Percentiles rank a stretch among this genome's conserved stretches.
Evolutionary conservation across 306 rosid genomes (phyloP).

Genomic region (Vigna trinervia): DNA sequence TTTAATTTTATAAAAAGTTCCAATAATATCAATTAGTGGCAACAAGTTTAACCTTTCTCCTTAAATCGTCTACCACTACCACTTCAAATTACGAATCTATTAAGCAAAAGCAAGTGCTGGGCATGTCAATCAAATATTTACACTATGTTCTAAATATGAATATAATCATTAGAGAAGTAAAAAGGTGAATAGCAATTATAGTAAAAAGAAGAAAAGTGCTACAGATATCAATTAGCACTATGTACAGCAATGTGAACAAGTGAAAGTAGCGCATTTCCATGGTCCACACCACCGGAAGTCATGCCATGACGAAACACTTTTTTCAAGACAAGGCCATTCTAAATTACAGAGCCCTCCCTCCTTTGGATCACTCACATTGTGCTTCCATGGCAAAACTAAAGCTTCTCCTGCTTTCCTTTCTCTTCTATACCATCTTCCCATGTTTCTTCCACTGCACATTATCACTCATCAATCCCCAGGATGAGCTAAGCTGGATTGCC

Average conservation of each 20-base stretch:
- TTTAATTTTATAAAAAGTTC: neutral
- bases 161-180: neutral
- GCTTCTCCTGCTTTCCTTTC: slow-evolving; percentile 41
- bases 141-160: neutral
- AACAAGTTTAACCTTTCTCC: neutral
- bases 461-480: slow-evolving; percentile 54
- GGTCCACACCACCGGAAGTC: slow-evolving; percentile 77
- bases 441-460: slow-evolving; percentile 54
- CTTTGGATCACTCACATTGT: slow-evolving; percentile 45
- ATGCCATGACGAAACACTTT: slow-evolving; percentile 64
- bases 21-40: neutral
- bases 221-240: slow-evolving; percentile 39
- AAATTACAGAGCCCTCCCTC: slow-evolving; percentile 48
- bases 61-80: neutral
- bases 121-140: neutral
- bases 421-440: slow-evolving; percentile 45
- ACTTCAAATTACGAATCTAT: neutral
- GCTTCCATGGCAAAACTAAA: slow-evolving; percentile 64
- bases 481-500: slow-evolving; percentile 54
- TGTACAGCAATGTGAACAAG: slow-evolving; percentile 35
- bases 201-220: neutral
- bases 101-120: slow-evolving; percentile 6
- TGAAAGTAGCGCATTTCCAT: neutral
- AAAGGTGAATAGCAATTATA: neutral
- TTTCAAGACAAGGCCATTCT: slow-evolving; percentile 40